Evolutionary conservation across 2,329 filamentous ascomycete genomes (phyloP), one percentile per base, ranked within the genome.

Genomic region (Colletotrichum sp.): DNA sequence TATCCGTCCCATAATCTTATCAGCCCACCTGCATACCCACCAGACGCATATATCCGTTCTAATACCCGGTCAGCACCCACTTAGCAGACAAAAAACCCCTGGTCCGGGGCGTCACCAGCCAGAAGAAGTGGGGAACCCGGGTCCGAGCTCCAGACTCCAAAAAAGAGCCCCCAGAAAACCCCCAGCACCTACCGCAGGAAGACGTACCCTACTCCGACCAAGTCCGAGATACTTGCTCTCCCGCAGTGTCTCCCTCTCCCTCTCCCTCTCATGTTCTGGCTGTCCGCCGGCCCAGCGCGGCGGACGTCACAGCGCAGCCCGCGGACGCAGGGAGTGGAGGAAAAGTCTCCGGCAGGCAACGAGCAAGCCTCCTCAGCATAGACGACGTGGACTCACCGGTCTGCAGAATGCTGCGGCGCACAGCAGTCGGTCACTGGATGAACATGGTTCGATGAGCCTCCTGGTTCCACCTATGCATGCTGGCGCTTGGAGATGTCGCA

Each of bases 1-100:
- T 59, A 72, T 73, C 73, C 73, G 70, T 68, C 73, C 63, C 57
- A 73, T 75, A 30, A 68, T 68, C 57, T 68, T 44, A 72, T 68
- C 64, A 68, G 69, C 34, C 73, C 69, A 71, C 66, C 44, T 34
- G 4, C 44, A 32, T 57, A 48, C 11, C 71, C 48, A 72, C 39
- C 39, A 59, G 27, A 59, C 44, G 44, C 63, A 60, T 75, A 73
- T 75, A 59, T 72, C 73, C 73, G 70, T n/a, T 44, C 48, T 75
- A 73, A 73, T 75, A 68, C 70, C 73, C 73, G 69, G 36, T n/a
- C 36, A 63, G 22, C 15, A 72, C 27, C 73, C 69, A 52, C 64
- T 64, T 27, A 72, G 68, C 69, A 75, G 63, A 64, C 69, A 44
- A 68, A 68, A 22, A 16, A 16, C 32, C 68, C 44, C 64, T 73